Base-by-base conservation (phyloP, 1,139 yeast genomes). In the Saccharomyces hybrid region DNA sequence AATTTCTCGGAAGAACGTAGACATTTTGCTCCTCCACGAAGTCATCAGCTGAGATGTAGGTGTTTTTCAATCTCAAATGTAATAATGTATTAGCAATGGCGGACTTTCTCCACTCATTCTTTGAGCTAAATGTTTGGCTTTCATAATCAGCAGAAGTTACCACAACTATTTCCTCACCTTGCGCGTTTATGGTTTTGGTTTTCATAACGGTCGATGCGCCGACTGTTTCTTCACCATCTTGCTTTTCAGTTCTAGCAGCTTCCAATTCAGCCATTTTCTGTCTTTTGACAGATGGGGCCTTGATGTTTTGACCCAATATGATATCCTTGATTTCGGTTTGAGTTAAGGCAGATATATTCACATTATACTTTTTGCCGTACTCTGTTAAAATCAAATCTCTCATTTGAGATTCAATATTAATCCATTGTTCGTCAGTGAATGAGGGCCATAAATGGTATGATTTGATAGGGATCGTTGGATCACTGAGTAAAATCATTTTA, bases 361-460 rank as follows among this genome's bases (percentile, higher is more conserved):
- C 90, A 63, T 87, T 86, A 69, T 90, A 86, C 70, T 88, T 86
- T 71, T 83, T 83, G 42, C 95, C 88, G 66, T 89, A 93, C 66
- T 91, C 97, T 54, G 80, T 79, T 59, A 95, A 75, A 57, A 95
- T 90, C 69, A 95, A 74, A 66, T 93, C 99, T 59, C 97, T 83
- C 61, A 95, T 75, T 69, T 88, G 88, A 4, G 88, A 77, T 70
- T 95, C 99, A 38, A 91, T 88, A 49, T 82, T 84, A 52, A 88
- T 81, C 99, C 99, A 95, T 69, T 90, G 96, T 32, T 88, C 96
- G 61, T 85, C 88, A 2, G 81, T 75, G 58, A 90, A 82, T 1
- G 95, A 75, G 1, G 99, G 99, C 99, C 99, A 95, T 49, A 93
- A 73, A 68, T 91, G 97, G 66, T 90, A 88, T 48, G 82, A 85